These are phyloP conservation scores for Colletotrichum sp. DNA, from an alignment of 2,329 filamentous ascomycete species.

Conservation along the genomic window DNA sequence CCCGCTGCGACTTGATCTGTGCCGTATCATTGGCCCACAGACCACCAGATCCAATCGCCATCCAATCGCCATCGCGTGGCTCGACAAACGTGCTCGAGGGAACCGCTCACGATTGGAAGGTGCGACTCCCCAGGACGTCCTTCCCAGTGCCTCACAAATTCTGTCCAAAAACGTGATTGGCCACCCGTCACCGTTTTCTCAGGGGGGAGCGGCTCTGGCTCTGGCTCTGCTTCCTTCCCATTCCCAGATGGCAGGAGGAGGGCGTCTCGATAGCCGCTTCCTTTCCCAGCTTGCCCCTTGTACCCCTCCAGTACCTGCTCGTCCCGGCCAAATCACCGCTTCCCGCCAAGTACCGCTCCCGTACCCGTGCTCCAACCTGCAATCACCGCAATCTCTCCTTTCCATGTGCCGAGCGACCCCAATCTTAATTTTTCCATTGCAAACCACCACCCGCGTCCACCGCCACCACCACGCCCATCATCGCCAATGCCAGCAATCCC, in stretches of 20 bases:
- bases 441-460: neutral
- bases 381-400: slow-evolving; percentile 5
- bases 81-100: slow-evolving; percentile 8
- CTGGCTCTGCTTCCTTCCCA: neutral
- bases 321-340: neutral
- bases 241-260: neutral
- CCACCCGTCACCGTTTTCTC: neutral
- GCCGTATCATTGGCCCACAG: neutral
- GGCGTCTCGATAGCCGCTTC: neutral
- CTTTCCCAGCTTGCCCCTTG: neutral
- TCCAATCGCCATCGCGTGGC: neutral
- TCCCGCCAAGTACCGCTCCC: neutral
- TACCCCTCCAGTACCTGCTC: neutral
- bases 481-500: neutral
- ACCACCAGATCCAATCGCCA: neutral
- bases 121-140: neutral
- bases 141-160: neutral
- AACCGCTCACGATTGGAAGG: slow-evolving; percentile 4
- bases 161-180: neutral
- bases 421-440: slow-evolving; percentile 3
- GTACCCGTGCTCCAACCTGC: neutral
- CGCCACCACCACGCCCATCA: neutral
- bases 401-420: slow-evolving; percentile 11
- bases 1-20: neutral
- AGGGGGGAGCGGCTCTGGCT: neutral